Base-by-base conservation (phyloP, 179 eudicot genomes). In the Gypsophila paniculata region DNA sequence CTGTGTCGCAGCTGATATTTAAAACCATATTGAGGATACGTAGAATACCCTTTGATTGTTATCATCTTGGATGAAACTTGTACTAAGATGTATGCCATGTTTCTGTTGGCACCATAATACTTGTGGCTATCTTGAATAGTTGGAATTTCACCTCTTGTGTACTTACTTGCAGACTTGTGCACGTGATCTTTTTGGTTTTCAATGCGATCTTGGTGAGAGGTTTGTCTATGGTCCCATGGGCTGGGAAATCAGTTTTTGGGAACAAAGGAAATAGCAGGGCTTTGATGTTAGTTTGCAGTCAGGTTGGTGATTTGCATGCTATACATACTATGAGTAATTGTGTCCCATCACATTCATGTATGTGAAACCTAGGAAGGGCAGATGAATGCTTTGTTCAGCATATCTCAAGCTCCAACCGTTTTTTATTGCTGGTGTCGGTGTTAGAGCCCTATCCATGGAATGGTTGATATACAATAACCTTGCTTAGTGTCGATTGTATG, bases 201-300 rank as follows among this genome's bases (percentile, higher is more conserved):
- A 89, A 91, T 83, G 85, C 83, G 74, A 62, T 87, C 68, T 68
- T 84, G 67, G 81, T 88, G 71, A 80, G 67, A 74, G 77, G 84
- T 72, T 82, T 93, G 65, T 84, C 93, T 21, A 48, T 74, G 57
- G 63, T 76, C 74, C 72, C 86, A 69, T 87, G 86, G 72, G 84
- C 89, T 72, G 74, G 81, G 69, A 81, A 83, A n/a, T 83, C 96
- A 22, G 63, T 84, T 61, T 93, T 91, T 85, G 86, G 84, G 44
- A 87, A 86, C 78, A 86, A 81, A 81, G 86, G 77, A 80, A 93
- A 91, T 79, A 84, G 82, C 72, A 78, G 77, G 74, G 97, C 93
- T 75, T 81, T 93, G 77, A 74, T 85, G 76, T 70, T 93, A 70
- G 90, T 89, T 71, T 88, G 95, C 62, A 91, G 98, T 80, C 98